These are phyloP conservation scores for Globisporangium nagaii DNA, from an alignment of 352 stramenopile genomes.

Conservation along the genomic window DNA sequence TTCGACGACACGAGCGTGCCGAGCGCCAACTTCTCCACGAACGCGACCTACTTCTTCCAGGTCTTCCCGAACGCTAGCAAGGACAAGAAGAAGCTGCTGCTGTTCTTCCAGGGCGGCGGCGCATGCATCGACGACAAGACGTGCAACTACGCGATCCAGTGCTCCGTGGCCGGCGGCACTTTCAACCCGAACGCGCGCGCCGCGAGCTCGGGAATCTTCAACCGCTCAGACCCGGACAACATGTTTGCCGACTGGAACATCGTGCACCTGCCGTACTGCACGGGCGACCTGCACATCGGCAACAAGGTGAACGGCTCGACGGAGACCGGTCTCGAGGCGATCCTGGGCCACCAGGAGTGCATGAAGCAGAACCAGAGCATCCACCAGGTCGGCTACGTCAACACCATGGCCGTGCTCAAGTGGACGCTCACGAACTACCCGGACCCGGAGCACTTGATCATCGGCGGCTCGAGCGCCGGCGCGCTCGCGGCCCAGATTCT, in stretches of 20 bases:
- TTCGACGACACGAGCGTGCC: slow-evolving; percentile 46
- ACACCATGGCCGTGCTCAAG: slow-evolving; percentile 54
- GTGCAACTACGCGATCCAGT: slow-evolving; percentile 63
- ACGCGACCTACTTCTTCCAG: slow-evolving; percentile 70
- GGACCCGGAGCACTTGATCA: slow-evolving; percentile 45
- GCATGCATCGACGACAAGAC: slow-evolving; percentile 61
- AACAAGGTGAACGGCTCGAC: slow-evolving; percentile 20
- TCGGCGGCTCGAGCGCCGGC: slow-evolving; percentile 52
- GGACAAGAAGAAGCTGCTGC: slow-evolving; percentile 58
- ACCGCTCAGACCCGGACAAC: slow-evolving; percentile 56
- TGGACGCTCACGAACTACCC: slow-evolving; percentile 63
- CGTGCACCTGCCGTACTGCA: slow-evolving; percentile 71
- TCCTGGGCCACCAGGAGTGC: slow-evolving; percentile 37
- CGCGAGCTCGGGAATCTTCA: slow-evolving; percentile 49
- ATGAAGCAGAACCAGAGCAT: slow-evolving; percentile 44
- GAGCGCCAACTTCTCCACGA: slow-evolving; percentile 36
- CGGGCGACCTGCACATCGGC: slow-evolving; percentile 62
- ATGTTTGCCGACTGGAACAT: slow-evolving; percentile 78
- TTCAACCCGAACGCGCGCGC: slow-evolving; percentile 47
- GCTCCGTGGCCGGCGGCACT: slow-evolving; percentile 32
- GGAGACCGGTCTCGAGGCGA: slow-evolving; percentile 25
- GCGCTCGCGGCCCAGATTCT: slow-evolving; percentile 45
- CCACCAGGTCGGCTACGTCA: slow-evolving; percentile 55
- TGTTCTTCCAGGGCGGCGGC: slow-evolving; percentile 70
- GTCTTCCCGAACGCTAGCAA: slow-evolving; percentile 49